Base-by-base conservation (phyloP, 495 filamentous ascomycete genomes). In the Elasticomyces elasticus region DNA sequence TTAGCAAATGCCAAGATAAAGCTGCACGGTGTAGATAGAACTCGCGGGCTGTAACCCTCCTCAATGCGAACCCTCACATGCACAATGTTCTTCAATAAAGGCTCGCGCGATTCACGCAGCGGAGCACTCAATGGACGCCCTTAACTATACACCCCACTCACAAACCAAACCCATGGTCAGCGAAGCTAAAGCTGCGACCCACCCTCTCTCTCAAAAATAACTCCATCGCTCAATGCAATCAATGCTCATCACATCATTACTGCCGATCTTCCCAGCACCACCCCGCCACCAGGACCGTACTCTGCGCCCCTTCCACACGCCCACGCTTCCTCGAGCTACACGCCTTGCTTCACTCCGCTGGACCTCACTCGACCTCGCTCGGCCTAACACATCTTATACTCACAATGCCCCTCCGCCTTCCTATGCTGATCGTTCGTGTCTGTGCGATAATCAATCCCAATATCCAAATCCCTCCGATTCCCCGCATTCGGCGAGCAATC, bases 391-490 rank as follows among this genome's bases (percentile, higher is more conserved):
- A 98, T 98, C 75, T 84, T 90, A 74, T 95, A 97, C 55, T 80
- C 75, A 63, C 85, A 87, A 58, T 68, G 69, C 45, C 90, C 91
- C 60, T 80, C 70, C 4, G 83, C 85, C 49, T 67, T 65, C 55
- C 91, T 77, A 26, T 71, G 82, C 15, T 71, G 71, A 67, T 96
- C 89, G 12, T 78, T 67, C 12, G 87, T 86, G 54, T 87, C 80
- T 28, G 95, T 76, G 58, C 77, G 75, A 73, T 96, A 98, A 23
- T 82, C 74, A 63, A 98, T 78, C 68, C 75, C 82, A 67, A 98
- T 94, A 67, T 98, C 92, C 27, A 98, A 76, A 64, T 98, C 92
- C 51, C 92, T 83, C 69, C 83, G 85, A 74, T 97, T 98, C 79
- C 88, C 87, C 51, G 84, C 80, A 64, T 95, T 98, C 23, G 94